Base-by-base conservation (phyloP, 2,329 filamentous ascomycete genomes). In the Elsinoe necatrix region DNA sequence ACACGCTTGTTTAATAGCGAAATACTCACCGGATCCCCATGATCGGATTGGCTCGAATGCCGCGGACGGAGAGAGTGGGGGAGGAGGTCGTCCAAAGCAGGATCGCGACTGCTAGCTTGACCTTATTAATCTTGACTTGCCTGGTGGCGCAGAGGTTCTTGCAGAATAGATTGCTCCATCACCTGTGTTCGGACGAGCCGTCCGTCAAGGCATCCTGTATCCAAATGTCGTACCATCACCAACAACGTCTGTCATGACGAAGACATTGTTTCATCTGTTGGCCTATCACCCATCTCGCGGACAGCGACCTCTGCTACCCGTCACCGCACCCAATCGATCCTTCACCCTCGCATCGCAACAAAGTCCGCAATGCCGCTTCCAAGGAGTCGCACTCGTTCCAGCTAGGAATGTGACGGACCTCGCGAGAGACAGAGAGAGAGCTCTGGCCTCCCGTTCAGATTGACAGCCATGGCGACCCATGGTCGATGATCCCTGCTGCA, bases 401-500 rank as follows among this genome's bases (percentile, higher is more conserved):
- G 31, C 48, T 8, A 52, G 48, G 48, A 52, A 52, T 52, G 45
- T 50, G 48, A 50, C 45, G 25, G 23, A 31, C 29, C 9, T 14
- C n/a, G 3, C 27, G 6, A 20, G 29, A 16, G n/a, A n/a, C n/a
- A n/a, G n/a, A n/a, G n/a, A n/a, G 7, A 31, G 25, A 12, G 48
- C 48, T 52, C 48, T 52, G 48, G 48, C 48, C 48, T 35, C 27
- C 48, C 29, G 48, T 52, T 52, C 48, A 23, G 43, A 48, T 48
- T 23, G 21, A 4, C 20, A 52, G 27, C 43, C 43, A 29, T 48
- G 43, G n/a, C 23, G 43, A 50, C 45, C n/a, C 25, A 21, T 23
- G 41, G 45, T 50, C 45, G 45, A 14, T 34, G 45, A 50, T 50
- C 45, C 45, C 29, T 50, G 45, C 27, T 31, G 25, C 20, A 31